Conservation (phyloP, 1,284 basidiomycete genomes). For the Pseudozyma hubeiensis region DNA sequence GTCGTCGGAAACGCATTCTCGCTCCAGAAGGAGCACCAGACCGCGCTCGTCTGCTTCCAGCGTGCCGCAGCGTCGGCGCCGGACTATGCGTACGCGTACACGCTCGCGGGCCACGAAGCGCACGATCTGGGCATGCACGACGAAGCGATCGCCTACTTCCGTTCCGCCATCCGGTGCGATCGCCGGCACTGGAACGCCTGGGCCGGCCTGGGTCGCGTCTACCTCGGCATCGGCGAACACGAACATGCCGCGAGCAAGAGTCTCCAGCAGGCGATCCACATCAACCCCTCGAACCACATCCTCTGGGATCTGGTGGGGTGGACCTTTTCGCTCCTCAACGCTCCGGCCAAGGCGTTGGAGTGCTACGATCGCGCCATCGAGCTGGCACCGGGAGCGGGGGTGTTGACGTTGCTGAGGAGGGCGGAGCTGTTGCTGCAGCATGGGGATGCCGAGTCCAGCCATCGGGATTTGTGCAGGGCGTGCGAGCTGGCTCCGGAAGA, state of each 20-base stretch:
- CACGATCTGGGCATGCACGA: slow-evolving; percentile 60
- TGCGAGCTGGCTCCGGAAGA: slow-evolving; percentile 61
- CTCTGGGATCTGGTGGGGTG: slow-evolving; percentile 64
- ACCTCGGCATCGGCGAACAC: slow-evolving; percentile 52
- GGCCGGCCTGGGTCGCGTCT: slow-evolving; percentile 62
- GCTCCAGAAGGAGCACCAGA: slow-evolving; percentile 63
- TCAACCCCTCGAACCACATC: slow-evolving; percentile 59
- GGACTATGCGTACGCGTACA: slow-evolving; percentile 65
- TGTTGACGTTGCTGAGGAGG: slow-evolving; percentile 42
- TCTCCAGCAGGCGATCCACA: slow-evolving; percentile 52
- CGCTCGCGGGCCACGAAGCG: slow-evolving; percentile 66
- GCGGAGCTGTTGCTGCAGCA: slow-evolving; percentile 38
- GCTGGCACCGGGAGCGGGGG: slow-evolving; percentile 19
- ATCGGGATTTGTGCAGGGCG: slow-evolving; percentile 57
- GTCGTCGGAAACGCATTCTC: slow-evolving; percentile 65
- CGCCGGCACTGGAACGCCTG: slow-evolving; percentile 66
- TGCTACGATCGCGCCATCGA: slow-evolving; percentile 42
- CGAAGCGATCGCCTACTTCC: slow-evolving; percentile 61
- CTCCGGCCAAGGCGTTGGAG: slow-evolving; percentile 32
- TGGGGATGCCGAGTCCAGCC: slow-evolving; percentile 42
- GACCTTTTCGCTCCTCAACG: slow-evolving; percentile 42
- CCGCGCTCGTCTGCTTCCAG: slow-evolving; percentile 62
- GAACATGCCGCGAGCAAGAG: slow-evolving; percentile 57
- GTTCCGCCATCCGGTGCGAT: slow-evolving; percentile 61
- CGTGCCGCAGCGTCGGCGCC: slow-evolving; percentile 59